These are phyloP conservation scores for Pythium aquatile DNA, from an alignment of 352 stramenopile genomes.

Conservation along the genomic window DNA sequence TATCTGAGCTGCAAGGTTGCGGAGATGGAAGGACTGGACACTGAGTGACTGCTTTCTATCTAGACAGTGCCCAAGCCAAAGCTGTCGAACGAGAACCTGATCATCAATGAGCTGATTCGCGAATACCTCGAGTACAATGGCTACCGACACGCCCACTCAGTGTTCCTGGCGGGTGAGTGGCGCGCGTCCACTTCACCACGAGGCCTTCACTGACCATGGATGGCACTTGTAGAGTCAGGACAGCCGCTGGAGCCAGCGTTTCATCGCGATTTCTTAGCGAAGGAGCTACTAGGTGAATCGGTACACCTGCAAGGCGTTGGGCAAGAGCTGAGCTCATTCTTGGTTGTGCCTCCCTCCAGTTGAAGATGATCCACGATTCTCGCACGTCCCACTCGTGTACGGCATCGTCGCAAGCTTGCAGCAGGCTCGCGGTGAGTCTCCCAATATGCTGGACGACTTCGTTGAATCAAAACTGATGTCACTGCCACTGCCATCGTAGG, in stretches of 20 bases:
- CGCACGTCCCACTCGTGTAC: slow-evolving; percentile 81
- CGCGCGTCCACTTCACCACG: not conserved
- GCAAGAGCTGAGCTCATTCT: not conserved
- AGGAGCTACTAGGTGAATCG: slow-evolving; percentile 63
- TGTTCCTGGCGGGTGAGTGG: slow-evolving; percentile 69
- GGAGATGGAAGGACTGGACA: not conserved
- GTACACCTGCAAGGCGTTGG: not conserved
- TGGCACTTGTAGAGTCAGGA: slow-evolving; percentile 53
- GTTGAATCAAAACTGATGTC: not conserved
- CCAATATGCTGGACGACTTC: not conserved
- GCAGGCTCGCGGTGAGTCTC: slow-evolving; percentile 24
- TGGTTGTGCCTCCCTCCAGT: slow-evolving; percentile 32
- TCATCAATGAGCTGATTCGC: slow-evolving; percentile 94
- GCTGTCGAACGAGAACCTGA: slow-evolving; percentile 90
- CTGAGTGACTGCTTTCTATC: not conserved
- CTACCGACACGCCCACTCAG: slow-evolving; percentile 87
- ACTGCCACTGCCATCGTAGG: not conserved
- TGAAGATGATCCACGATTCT: slow-evolving; percentile 58
- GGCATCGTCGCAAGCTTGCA: slow-evolving; percentile 65
- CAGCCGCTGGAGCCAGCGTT: slow-evolving; percentile 81
- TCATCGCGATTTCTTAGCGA: slow-evolving; percentile 75
- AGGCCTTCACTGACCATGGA: not conserved
- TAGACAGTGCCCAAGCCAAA: slow-evolving; percentile 62
- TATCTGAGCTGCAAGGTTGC: not conserved
- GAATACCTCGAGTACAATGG: slow-evolving; percentile 94